Evolutionary conservation across 441 rosid species (phyloP), one percentile per base, ranked within the genome.

Genomic region (Adansonia rubrostipa): DNA sequence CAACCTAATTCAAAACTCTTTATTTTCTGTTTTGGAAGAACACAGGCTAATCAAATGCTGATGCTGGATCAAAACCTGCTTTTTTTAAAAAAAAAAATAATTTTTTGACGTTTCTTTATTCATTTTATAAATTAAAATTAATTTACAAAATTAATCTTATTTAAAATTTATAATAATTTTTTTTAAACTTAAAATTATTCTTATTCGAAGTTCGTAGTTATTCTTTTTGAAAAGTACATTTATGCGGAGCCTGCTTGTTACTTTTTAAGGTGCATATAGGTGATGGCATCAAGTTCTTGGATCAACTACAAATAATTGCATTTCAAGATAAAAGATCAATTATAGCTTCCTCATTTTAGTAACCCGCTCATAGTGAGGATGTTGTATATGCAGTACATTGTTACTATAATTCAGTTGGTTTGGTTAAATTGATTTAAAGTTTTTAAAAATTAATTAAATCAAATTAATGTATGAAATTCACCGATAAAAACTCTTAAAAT

Each of bases 391-490:
- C 82, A 82, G 20, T 82, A 87, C 73, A 7, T 69, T 60, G 81
- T 73, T 65, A 79, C 84, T 19, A 80, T 82, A 11, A 82, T 79
- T 50, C 42, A 82, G 70, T 75, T 86, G 84, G 66, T 80, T 4
- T 4, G 40, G 0, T 36, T 2, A 36, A 2, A 1, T 36, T 36
- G 2, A 4, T 4, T 4, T 36, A 2, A 36, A 2, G 1, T 36
- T 36, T 24, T 24, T 24, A 24, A 24, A 24, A 36, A 36, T 36
- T 2, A 2, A 2, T 4, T 36, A 2, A 2, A 4, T 36, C 40
- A n/a, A 2, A 36, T 36, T 36, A 36, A 4, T 4, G 3, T 36
- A 4, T 2, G 28, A 24, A 24, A 24, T 24, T 24, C 28, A 24
- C 28, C 1, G 28, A 24, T 24, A 24, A 24, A 24, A 24, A 24